Conservation (phyloP, 1,284 basidiomycete genomes). For the Xerocomus amazonicus region DNA sequence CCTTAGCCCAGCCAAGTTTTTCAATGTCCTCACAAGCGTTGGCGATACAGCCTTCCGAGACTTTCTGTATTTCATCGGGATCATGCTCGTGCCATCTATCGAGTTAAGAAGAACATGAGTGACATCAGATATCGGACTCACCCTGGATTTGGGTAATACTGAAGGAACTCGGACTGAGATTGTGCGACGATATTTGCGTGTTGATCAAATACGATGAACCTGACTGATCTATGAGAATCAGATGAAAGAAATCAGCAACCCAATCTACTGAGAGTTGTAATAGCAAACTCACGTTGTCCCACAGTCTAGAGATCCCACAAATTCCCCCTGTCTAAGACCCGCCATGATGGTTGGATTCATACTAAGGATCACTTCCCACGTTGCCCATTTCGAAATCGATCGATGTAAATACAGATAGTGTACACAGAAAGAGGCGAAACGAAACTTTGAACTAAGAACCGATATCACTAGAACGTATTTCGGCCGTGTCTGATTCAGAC, state of each 20-base stretch:
- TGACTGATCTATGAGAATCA: constrained; percentile 66
- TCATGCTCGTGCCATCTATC: constrained; percentile 95
- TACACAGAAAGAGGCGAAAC: background rate
- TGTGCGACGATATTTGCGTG: constrained; percentile 85
- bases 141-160: constrained; percentile 89
- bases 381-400: background rate
- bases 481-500: constrained; percentile 39
- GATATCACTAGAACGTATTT: constrained; percentile 36
- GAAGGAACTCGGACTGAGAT: constrained; percentile 87
- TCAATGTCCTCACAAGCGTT: constrained; percentile 74
- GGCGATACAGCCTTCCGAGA: constrained; percentile 77
- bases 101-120: background rate
- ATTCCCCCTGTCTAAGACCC: constrained; percentile 61
- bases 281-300: constrained; percentile 78
- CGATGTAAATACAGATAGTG: background rate
- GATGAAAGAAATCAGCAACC: constrained; percentile 5
- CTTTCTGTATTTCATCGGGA: constrained; percentile 77
- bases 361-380: background rate
- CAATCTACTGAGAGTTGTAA: background rate
- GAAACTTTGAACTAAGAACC: background rate
- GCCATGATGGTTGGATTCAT: constrained; percentile 30
- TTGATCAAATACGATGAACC: constrained; percentile 93
- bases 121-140: constrained; percentile 32
- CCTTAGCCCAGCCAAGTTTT: constrained; percentile 66
- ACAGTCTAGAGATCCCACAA: constrained; percentile 88